Conservation (phyloP, 2,329 filamentous ascomycete genomes). For the Penicillium corylophilum region DNA sequence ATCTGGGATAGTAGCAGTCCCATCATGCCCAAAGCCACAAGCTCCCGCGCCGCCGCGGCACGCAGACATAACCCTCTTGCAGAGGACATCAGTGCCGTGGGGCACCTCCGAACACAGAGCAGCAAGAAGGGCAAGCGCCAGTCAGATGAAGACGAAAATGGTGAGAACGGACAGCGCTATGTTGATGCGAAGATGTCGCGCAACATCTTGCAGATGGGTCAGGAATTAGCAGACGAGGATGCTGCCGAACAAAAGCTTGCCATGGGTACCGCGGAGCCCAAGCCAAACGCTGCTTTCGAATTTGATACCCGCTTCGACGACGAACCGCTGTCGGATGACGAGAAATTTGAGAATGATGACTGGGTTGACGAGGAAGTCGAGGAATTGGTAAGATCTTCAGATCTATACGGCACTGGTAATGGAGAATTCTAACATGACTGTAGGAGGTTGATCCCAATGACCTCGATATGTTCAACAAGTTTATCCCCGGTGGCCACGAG, state of each 20-base stretch:
- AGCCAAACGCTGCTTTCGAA: slow-evolving; percentile 67
- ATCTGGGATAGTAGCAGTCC: not conserved
- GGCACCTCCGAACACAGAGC: slow-evolving; percentile 70
- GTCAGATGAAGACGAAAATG: slow-evolving; percentile 54
- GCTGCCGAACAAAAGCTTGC: slow-evolving; percentile 49
- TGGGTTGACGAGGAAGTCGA: slow-evolving; percentile 73
- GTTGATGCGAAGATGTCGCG: slow-evolving; percentile 85
- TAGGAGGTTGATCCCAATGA: slow-evolving; percentile 85
- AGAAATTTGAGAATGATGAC: slow-evolving; percentile 58
- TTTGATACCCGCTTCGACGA: slow-evolving; percentile 74
- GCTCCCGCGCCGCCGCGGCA: slow-evolving; percentile 54
- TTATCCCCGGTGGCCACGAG: slow-evolving; percentile 69
- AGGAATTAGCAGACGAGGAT: slow-evolving; percentile 84
- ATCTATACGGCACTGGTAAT: not conserved
- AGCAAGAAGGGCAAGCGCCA: slow-evolving; percentile 68
- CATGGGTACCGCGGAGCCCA: slow-evolving; percentile 41
- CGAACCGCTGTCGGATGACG: slow-evolving; percentile 47
- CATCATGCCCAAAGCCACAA: slow-evolving; percentile 76
- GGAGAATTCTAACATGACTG: slow-evolving; percentile 12
- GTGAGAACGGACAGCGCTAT: slow-evolving; percentile 65
- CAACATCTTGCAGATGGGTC: slow-evolving; percentile 85
- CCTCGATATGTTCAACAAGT: slow-evolving; percentile 85
- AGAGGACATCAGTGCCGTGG: slow-evolving; percentile 74
- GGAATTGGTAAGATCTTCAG: slow-evolving; percentile 36
- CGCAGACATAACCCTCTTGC: slow-evolving; percentile 87